Conservation (phyloP, 179 eudicot genomes). For the Actinidia chinensis region DNA sequence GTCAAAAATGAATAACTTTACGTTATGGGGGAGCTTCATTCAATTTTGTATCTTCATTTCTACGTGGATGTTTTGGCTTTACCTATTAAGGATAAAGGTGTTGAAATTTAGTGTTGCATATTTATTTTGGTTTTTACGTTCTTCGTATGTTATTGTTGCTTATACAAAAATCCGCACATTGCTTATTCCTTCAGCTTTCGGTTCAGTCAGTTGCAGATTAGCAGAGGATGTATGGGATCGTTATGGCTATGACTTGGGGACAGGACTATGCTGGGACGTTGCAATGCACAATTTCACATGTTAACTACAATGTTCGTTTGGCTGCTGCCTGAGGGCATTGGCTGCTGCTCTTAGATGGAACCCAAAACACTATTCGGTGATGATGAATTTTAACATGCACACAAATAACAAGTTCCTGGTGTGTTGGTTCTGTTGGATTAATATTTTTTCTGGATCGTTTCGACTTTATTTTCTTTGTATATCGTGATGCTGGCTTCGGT, state of each 20-base stretch:
- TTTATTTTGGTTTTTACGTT: constrained; percentile 13
- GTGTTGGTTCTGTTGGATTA: constrained; percentile 18
- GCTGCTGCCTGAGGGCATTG: constrained; percentile 92
- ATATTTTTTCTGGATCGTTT: constrained; percentile 62
- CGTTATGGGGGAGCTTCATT: too few relatives aligned
- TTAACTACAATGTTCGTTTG: constrained; percentile 79
- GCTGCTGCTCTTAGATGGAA: constrained; percentile 95
- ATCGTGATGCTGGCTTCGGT: constrained; percentile 63
- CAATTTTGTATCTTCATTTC: too few relatives aligned
- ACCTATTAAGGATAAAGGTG: too few relatives aligned
- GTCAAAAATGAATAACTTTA: too few relatives aligned
- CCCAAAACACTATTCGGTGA: constrained; percentile 86
- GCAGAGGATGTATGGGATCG: constrained; percentile 99
- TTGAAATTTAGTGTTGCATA: background rate
- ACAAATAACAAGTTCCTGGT: constrained; percentile 12
- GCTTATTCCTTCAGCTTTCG: constrained; percentile 1
- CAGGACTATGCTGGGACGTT: constrained; percentile 81
- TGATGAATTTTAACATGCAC: constrained; percentile 7
- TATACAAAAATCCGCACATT: background rate
- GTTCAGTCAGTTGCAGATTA: constrained; percentile 84
- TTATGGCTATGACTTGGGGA: constrained; percentile 79
- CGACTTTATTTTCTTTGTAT: constrained; percentile 85
- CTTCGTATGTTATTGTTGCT: constrained; percentile 1
- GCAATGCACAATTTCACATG: constrained; percentile 78
- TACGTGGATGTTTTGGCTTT: too few relatives aligned